phyloP scores from a whole-genome alignment of 257 asterid genomes.

The Nicotiana obtusifolia region DNA sequence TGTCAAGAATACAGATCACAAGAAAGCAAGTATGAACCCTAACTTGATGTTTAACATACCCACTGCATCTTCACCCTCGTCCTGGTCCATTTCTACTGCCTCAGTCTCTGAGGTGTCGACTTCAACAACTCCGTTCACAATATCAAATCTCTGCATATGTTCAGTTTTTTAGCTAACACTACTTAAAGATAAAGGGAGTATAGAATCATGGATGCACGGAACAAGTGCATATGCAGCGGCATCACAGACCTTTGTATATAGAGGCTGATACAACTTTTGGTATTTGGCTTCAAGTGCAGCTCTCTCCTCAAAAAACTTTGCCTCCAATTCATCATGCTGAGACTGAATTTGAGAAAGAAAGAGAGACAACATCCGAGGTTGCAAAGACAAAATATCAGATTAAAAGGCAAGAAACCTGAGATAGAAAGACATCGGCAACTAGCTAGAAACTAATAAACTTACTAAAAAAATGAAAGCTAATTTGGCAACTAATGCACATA shows the following conservation, averaged over 20 bases:
- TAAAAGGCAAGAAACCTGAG: background rate
- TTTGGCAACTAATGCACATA: background rate
- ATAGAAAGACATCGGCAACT: background rate
- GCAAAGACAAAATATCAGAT: background rate
- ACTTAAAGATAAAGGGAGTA: background rate
- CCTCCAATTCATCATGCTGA: constrained; percentile 57
- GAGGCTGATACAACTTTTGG: constrained; percentile 58
- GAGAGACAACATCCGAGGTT: background rate
- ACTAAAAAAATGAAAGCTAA: background rate
- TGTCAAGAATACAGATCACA: background rate
- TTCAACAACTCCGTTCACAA: constrained; percentile 36
- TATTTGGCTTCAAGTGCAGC: constrained; percentile 70
- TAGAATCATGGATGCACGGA: background rate
- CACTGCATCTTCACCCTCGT: constrained; percentile 11
- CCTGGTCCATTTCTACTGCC: background rate
- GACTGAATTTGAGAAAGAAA: constrained; percentile 24
- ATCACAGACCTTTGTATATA: constrained; percentile 43
- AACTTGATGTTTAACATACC: constrained; percentile 16
- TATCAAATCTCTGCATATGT: constrained; percentile 1
- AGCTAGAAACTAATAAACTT: background rate
- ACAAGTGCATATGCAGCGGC: background rate
- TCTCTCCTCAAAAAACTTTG: constrained; percentile 56
- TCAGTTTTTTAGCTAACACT: background rate
- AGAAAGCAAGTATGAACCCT: background rate
- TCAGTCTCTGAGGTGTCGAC: background rate